A percentile compares a stretch with the other conserved stretches of the same genome.
Evolutionary conservation across 2,329 filamentous ascomycete genomes (phyloP).

Genomic region (Chaetomium sp.): DNA sequence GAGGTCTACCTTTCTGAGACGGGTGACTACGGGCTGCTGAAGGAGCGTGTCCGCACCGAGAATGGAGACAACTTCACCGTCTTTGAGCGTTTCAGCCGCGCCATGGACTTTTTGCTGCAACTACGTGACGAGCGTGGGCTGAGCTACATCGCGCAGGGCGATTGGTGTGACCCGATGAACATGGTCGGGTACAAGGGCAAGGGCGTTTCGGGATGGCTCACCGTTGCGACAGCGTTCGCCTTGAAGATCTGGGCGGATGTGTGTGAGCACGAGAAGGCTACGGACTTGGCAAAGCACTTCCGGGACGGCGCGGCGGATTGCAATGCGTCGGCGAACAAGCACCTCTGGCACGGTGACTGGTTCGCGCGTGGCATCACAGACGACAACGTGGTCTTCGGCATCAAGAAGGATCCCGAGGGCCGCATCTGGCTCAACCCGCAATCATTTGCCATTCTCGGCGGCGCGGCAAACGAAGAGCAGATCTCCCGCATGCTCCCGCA

Average conservation of each 20-base stretch:
- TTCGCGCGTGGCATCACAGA: conserved; percentile 53
- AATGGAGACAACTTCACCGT: conserved; percentile 43
- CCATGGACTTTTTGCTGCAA: conserved; percentile 50
- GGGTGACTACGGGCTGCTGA: conserved; percentile 44
- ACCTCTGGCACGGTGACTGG: conserved; percentile 53
- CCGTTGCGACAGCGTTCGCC: conserved; percentile 48
- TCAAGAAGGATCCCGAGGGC: conserved; percentile 44
- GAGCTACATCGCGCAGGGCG: conserved; percentile 52
- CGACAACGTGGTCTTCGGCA: conserved; percentile 46
- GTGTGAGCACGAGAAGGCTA: conserved; percentile 39
- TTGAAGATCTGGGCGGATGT: conserved; percentile 47
- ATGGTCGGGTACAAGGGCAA: conserved; percentile 55
- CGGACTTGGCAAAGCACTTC: conserved; percentile 38
- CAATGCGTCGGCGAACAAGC: conserved; percentile 43
- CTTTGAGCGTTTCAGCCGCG: conserved; percentile 48
- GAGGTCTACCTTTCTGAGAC: conserved; percentile 51
- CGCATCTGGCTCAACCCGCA: conserved; percentile 55
- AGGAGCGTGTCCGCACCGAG: conserved; percentile 36
- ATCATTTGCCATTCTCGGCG: conserved; percentile 48
- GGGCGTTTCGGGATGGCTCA: conserved; percentile 54
- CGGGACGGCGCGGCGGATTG: conserved; percentile 38
- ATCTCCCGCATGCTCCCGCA: conserved; percentile 40
- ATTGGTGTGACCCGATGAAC: conserved; percentile 57
- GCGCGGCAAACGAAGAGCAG: conserved; percentile 40
- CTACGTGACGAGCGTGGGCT: conserved; percentile 47